phyloP scores from a whole-genome alignment of 2,329 filamentous ascomycete species.

The Blumeriella jaapii region DNA sequence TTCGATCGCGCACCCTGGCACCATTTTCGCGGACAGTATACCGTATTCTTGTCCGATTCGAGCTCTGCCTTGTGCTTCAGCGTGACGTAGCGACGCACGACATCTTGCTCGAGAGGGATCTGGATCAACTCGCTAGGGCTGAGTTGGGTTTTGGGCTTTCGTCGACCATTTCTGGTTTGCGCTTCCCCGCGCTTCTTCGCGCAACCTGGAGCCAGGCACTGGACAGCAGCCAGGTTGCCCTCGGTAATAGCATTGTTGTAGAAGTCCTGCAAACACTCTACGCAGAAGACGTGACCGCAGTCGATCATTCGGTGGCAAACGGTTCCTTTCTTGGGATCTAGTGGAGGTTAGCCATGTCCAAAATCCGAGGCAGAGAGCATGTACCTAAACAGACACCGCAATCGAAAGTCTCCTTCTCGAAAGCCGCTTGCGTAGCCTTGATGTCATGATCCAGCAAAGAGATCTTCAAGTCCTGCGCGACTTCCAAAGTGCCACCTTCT shows the following conservation, averaged over 20 bases:
- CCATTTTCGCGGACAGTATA: conserved; percentile 88
- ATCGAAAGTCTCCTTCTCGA: conserved; percentile 75
- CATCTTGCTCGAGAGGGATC: conserved; percentile 58
- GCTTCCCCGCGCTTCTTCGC: conserved; percentile 44
- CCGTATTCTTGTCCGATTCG: conserved; percentile 80
- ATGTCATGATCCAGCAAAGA: conserved; percentile 69
- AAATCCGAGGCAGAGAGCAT: not conserved
- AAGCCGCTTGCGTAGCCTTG: conserved; percentile 60
- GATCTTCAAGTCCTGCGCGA: conserved; percentile 50
- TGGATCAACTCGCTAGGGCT: conserved; percentile 76
- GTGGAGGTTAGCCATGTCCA: not conserved
- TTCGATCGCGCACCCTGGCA: conserved; percentile 78
- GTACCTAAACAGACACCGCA: conserved; percentile 67
- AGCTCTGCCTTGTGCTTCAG: conserved; percentile 88
- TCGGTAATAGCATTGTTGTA: conserved; percentile 81
- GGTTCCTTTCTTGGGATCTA: conserved; percentile 77
- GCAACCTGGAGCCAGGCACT: conserved; percentile 71
- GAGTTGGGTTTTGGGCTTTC: conserved; percentile 55
- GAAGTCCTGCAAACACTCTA: conserved; percentile 76
- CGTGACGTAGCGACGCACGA: conserved; percentile 74
- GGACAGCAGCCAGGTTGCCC: conserved; percentile 68
- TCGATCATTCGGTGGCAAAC: conserved; percentile 71
- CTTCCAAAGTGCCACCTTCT: conserved; percentile 36
- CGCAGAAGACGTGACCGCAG: conserved; percentile 87
- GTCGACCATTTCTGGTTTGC: conserved; percentile 31